These are phyloP conservation scores for Aspergillus hancockii DNA, from an alignment of 495 filamentous ascomycete species.

Conservation along the genomic window DNA sequence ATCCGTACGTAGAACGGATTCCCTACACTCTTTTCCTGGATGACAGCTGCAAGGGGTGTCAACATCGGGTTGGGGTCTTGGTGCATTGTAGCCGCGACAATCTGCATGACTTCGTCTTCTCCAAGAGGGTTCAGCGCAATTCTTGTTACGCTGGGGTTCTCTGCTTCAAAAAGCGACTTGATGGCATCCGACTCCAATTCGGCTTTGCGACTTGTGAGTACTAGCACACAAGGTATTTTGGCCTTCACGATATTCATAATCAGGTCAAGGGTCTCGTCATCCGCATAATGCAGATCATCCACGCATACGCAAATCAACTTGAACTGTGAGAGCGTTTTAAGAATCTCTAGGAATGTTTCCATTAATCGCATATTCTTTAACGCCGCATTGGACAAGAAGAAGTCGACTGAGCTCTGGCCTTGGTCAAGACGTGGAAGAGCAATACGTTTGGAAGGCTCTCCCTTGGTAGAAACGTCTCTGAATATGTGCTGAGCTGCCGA, in stretches of 20 bases:
- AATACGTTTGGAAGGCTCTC: conserved; percentile 37
- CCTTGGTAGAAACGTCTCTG: conserved; percentile 29
- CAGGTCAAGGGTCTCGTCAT: conserved; percentile 80
- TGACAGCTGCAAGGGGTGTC: conserved; percentile 59
- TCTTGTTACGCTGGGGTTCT: conserved; percentile 56
- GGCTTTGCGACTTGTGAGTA: conserved; percentile 54
- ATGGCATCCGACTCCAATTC: conserved; percentile 41
- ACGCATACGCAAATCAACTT: conserved; percentile 82
- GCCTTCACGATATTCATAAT: conserved; percentile 71
- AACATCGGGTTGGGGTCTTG: conserved; percentile 38
- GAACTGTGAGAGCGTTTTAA: conserved; percentile 72
- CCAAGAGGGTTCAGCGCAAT: conserved; percentile 66
- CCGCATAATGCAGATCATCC: conserved; percentile 85
- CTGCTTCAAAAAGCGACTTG: conserved; percentile 43
- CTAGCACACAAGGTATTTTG: conserved; percentile 74
- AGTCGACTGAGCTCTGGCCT: conserved; percentile 64
- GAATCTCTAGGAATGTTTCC: conserved; percentile 82
- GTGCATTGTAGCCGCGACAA: conserved; percentile 74
- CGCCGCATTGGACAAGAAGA: conserved; percentile 66
- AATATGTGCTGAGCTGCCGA: conserved; percentile 32
- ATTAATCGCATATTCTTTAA: conserved; percentile 76
- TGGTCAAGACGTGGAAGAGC: conserved; percentile 37
- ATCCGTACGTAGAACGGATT: conserved; percentile 89
- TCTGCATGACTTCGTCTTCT: conserved; percentile 74
- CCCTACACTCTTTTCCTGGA: conserved; percentile 78